Conservation (phyloP, 208 protist genomes). For the Crithidia sp. region DNA sequence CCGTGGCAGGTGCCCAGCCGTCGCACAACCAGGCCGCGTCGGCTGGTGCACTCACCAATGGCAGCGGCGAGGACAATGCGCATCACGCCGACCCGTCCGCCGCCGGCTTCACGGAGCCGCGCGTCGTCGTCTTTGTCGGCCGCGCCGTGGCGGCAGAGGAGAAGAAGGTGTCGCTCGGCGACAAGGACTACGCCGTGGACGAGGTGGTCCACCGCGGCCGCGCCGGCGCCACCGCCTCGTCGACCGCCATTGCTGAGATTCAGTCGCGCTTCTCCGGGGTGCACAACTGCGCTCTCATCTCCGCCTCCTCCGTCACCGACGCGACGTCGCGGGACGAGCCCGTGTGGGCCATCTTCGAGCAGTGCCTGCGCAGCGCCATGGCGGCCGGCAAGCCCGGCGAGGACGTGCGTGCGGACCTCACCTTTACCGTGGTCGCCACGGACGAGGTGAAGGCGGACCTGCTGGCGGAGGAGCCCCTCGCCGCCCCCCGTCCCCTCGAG, state of each 20-base stretch:
- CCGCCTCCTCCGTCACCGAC: conserved; percentile 29
- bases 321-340: conserved; percentile 33
- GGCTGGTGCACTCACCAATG: too few species aligned
- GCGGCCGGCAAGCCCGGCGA: conserved; percentile 32
- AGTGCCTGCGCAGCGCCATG: conserved; percentile 38
- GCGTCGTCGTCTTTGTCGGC: conserved; percentile 43
- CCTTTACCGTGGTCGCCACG: conserved; percentile 32
- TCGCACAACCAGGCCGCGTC: not conserved
- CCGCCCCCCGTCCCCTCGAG: conserved; percentile 27
- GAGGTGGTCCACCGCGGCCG: conserved; percentile 45
- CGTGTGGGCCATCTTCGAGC: conserved; percentile 43
- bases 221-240: conserved; percentile 8
- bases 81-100: conserved; percentile 1
- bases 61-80: not conserved
- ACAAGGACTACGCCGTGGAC: conserved; percentile 51
- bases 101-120: conserved; percentile 35
- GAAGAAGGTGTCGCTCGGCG: conserved; percentile 33
- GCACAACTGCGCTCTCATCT: conserved; percentile 52
- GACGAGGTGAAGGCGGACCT: conserved; percentile 38
- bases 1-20: not conserved
- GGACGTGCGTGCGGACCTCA: conserved; percentile 39
- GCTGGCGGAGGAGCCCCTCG: conserved; percentile 10
- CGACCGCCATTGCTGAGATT: conserved; percentile 34
- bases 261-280: conserved; percentile 34
- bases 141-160: conserved; percentile 23